Percentiles rank a stretch among this genome's conserved stretches.
Evolutionary conservation across 805 yeast genomes (phyloP).

Genomic region (Metschnikowia orientalis): DNA sequence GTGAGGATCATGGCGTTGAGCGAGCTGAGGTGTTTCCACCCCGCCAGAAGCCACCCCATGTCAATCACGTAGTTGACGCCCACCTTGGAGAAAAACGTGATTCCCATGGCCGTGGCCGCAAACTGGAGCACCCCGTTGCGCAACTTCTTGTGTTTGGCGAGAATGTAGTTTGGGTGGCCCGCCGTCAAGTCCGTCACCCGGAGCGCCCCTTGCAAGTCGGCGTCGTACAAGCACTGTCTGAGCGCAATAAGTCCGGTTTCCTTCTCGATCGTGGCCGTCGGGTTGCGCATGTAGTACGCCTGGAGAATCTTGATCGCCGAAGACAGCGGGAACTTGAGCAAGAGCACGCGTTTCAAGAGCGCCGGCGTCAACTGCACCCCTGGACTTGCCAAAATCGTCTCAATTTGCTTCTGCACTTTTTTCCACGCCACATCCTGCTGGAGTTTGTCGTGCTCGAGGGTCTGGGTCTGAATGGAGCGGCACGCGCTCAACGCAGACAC

Average conservation of each 20-base stretch:
- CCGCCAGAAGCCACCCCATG: slow-evolving; percentile 33
- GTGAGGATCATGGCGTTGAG: slow-evolving; percentile 46
- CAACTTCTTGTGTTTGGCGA: slow-evolving; percentile 27
- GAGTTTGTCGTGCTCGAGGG: slow-evolving; percentile 22
- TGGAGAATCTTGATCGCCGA: slow-evolving; percentile 27
- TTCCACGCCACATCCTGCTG: slow-evolving; percentile 21
- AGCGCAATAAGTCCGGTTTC: slow-evolving; percentile 58
- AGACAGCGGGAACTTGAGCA: slow-evolving; percentile 30
- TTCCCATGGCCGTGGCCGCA: slow-evolving; percentile 28
- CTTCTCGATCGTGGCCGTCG: slow-evolving; percentile 28
- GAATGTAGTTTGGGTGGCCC: slow-evolving; percentile 50
- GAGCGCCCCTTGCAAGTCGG: slow-evolving; percentile 54
- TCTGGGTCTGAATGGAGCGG: slow-evolving; percentile 17
- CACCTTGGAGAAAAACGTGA: slow-evolving; percentile 36
- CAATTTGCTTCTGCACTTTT: slow-evolving; percentile 19
- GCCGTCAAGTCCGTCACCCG: slow-evolving; percentile 57
- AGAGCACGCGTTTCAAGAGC: slow-evolving; percentile 27
- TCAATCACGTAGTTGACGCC: slow-evolving; percentile 40
- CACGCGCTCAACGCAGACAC: slow-evolving; percentile 24
- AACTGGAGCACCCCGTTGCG: slow-evolving; percentile 29
- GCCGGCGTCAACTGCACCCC: slow-evolving; percentile 20
- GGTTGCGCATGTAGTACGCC: slow-evolving; percentile 24
- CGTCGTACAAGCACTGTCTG: slow-evolving; percentile 53
- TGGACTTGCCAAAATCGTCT: slow-evolving; percentile 20
- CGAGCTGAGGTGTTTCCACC: slow-evolving; percentile 36